phyloP scores from a whole-genome alignment of 2,329 filamentous ascomycete genomes.

The Alternaria incomplexa region DNA sequence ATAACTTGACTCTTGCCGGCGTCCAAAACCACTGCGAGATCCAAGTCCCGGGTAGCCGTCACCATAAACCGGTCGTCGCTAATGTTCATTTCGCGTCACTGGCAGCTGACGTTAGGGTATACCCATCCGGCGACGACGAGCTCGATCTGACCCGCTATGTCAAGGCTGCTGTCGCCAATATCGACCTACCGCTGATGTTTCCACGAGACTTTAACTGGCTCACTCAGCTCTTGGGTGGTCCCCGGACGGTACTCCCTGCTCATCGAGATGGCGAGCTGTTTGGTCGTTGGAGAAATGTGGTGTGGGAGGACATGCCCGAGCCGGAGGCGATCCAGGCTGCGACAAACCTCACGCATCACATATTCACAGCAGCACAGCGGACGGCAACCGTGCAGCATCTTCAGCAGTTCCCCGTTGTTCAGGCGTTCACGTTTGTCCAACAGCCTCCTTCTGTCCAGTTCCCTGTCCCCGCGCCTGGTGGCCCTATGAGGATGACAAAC shows the following conservation, averaged over 20 bases:
- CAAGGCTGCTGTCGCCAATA: slow-evolving; percentile 2
- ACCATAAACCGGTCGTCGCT: background rate
- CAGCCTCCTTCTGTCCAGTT: background rate
- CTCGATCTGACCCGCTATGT: slow-evolving; percentile 13
- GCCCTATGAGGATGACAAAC: background rate
- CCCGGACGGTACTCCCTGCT: background rate
- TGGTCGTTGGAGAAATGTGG: background rate
- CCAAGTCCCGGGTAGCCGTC: background rate
- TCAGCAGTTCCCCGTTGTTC: background rate
- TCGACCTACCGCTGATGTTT: background rate
- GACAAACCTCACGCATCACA: background rate
- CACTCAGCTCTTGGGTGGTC: background rate
- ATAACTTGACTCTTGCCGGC: background rate
- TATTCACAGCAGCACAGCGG: background rate
- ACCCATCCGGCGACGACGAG: slow-evolving; percentile 9
- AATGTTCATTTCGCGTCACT: slow-evolving; percentile 6
- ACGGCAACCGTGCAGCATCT: background rate
- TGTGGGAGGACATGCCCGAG: background rate
- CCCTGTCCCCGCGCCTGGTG: rapidly evolving
- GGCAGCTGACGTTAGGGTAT: background rate
- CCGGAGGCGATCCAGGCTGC: background rate
- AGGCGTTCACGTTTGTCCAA: background rate
- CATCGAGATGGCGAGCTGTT: background rate
- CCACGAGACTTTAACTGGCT: background rate
- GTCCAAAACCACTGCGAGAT: slow-evolving; percentile 2